Evolutionary conservation across 2,329 filamentous ascomycete genomes (phyloP).

Genomic region (Dactylellina parvicollis): DNA sequence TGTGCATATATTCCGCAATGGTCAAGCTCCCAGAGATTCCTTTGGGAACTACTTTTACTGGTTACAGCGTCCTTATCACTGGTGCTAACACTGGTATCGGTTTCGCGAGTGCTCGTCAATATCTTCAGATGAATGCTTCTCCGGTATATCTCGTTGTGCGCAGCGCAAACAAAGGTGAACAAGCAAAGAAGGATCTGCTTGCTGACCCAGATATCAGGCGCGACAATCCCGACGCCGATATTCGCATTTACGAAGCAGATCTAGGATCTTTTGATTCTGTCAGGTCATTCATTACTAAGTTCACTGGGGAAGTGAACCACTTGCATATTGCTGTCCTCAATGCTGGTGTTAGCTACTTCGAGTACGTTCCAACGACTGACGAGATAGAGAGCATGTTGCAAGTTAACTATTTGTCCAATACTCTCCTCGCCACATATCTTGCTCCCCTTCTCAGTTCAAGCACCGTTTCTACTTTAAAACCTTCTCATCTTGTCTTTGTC

Average conservation of each 20-base stretch:
- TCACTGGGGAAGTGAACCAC: constrained; percentile 51
- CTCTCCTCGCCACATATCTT: constrained; percentile 67
- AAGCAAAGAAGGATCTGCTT: constrained; percentile 19
- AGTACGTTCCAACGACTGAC: constrained; percentile 57
- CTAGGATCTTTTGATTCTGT: constrained; percentile 55
- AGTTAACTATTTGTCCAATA: constrained; percentile 69
- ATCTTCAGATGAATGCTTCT: constrained; percentile 55
- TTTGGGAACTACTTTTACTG: too few relatives aligned
- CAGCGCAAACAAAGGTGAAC: constrained; percentile 56
- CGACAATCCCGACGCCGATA: constrained; percentile 25
- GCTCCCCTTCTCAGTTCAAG: constrained; percentile 63
- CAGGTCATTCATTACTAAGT: constrained; percentile 53
- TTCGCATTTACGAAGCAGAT: constrained; percentile 56
- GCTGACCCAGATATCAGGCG: constrained; percentile 5
- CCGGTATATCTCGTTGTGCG: constrained; percentile 57
- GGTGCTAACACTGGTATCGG: constrained; percentile 59
- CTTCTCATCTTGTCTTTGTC: constrained; percentile 61
- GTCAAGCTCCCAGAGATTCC: too few relatives aligned
- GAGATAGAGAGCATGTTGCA: constrained; percentile 68
- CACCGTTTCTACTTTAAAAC: constrained; percentile 58
- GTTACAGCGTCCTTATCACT: constrained; percentile 58
- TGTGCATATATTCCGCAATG: not conserved
- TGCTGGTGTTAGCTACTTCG: constrained; percentile 54
- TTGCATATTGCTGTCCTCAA: constrained; percentile 59
- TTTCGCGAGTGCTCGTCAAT: constrained; percentile 56